These are phyloP conservation scores for Amylocystis lapponica DNA, from an alignment of 768 basidiomycete species.

Conservation along the genomic window DNA sequence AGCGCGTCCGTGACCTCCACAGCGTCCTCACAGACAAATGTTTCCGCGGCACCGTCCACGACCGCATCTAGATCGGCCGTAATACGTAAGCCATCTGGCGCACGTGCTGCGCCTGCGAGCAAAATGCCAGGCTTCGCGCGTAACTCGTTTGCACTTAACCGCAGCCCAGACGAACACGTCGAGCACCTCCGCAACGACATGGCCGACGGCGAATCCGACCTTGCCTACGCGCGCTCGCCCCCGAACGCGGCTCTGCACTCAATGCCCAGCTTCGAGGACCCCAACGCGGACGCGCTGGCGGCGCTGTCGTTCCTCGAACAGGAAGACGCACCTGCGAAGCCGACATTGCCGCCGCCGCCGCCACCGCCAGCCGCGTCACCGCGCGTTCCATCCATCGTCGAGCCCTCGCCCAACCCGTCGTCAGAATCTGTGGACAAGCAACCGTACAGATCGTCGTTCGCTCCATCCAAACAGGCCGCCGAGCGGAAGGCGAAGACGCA, in stretches of 20 bases:
- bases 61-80: constrained; percentile 15
- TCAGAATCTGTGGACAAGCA: constrained; percentile 18
- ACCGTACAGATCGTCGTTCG: constrained; percentile 81
- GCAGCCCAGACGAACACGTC: constrained; percentile 10
- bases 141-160: constrained; percentile 10
- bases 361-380: constrained; percentile 27
- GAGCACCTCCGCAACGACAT: constrained; percentile 11
- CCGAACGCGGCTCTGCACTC: constrained; percentile 6
- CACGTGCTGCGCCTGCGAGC: constrained; percentile 60
- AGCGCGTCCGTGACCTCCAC: not conserved
- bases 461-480: constrained; percentile 75
- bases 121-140: constrained; percentile 15
- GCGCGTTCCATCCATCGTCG: constrained; percentile 18
- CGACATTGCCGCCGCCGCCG: constrained; percentile 29
- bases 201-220: constrained; percentile 6
- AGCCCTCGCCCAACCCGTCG: constrained; percentile 22
- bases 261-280: constrained; percentile 38
- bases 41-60: constrained; percentile 6
- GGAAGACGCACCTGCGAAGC: constrained; percentile 24
- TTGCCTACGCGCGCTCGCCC: constrained; percentile 16
- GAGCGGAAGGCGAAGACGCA: constrained; percentile 82
- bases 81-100: constrained; percentile 76
- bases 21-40: constrained; percentile 2
- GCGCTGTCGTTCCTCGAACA: constrained; percentile 71
- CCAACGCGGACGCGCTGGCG: constrained; percentile 67